Base-by-base conservation (phyloP, 2,329 filamentous ascomycete genomes). In the Aspergillus piperis region DNA sequence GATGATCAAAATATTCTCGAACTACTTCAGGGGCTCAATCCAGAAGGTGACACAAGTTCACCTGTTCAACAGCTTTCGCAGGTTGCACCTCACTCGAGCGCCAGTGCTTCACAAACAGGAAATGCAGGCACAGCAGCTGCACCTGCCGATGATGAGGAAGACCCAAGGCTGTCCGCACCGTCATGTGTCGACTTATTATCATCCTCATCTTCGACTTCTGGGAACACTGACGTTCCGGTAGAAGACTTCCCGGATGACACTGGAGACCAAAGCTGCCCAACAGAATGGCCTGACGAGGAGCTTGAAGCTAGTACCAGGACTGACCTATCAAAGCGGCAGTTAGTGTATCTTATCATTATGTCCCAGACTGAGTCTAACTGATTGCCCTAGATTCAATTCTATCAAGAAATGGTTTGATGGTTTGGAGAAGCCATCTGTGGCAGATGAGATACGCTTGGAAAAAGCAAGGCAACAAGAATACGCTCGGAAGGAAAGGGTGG, bases 371-470 rank as follows among this genome's bases (percentile, higher is more conserved):
- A 6, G 15, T 0, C 13, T 49, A 42, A n/a, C 58, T 62, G 8
- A 51, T 8, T 8, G 1, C 23, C 30, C 7, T 19, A 68, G 66
- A 21, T 66, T 65, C 19, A 17, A 61, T 8, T 41, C 47, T 10
- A 19, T 61, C 3, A 13, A 66, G 23, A 21, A 19, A 11, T 57
- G 60, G 52, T 68, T 53, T 11, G 21, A 57, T 3, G 13, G 17
- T 8, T 48, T 66, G 10, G 5, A 48, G 3, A 53, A 55, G 11
- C 63, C 60, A 8, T 62, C 59, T 11, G 23, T 58, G 8, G 57
- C 15, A 23, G 58, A 68, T 11, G 36, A 5, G n/a, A 51, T 66
- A 25, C 49, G 25, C 5, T 63, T 59, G 11, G 57, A 62, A 47
- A 23, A 21, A 27, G 66, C 64, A 11, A 62, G 39, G 17, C 49